A percentile compares a stretch with the other conserved stretches of the same genome.
phyloP scores from a whole-genome alignment of 768 basidiomycete species.

The Termitomyces eurrhizus region DNA sequence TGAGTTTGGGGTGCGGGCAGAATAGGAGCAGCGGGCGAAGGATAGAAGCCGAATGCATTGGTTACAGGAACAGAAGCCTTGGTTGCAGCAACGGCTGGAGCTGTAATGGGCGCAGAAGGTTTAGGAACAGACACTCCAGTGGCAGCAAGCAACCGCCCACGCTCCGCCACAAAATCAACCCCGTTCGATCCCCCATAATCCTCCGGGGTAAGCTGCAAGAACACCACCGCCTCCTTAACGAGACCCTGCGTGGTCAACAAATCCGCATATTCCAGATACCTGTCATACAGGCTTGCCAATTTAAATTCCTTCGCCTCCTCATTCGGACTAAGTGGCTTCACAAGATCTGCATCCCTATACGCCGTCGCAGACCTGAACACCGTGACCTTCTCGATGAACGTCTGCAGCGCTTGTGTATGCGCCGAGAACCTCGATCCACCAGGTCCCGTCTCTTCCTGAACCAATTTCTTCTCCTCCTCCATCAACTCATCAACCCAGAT shows the following conservation, averaged over 20 bases:
- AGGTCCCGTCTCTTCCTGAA: constrained; percentile 33
- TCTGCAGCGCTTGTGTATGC: constrained; percentile 83
- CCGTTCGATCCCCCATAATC: constrained; percentile 67
- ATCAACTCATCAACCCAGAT: constrained; percentile 90
- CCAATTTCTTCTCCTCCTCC: constrained; percentile 71
- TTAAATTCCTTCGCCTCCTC: constrained; percentile 68
- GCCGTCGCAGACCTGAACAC: constrained; percentile 86
- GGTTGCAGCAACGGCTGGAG: constrained; percentile 13
- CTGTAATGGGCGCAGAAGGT: constrained; percentile 18
- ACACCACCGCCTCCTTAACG: constrained; percentile 73
- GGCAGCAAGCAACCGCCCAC: constrained; percentile 35
- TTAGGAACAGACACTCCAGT: constrained; percentile 14
- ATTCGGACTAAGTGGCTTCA: constrained; percentile 29
- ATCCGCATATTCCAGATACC: constrained; percentile 95
- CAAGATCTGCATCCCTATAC: constrained; percentile 74
- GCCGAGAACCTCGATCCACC: constrained; percentile 66
- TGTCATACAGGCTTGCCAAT: constrained; percentile 82
- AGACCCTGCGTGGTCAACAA: constrained; percentile 89
- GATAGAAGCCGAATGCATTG: constrained; percentile 17
- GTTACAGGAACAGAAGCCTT: constrained; percentile 2
- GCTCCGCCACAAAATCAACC: constrained; percentile 31
- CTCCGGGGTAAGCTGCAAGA: constrained; percentile 73
- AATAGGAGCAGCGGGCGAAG: constrained; percentile 16
- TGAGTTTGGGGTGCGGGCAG: constrained; percentile 15
- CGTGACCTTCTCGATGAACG: constrained; percentile 94